phyloP scores from a whole-genome alignment of 139 green algal species.

The Micromonas commoda region DNA sequence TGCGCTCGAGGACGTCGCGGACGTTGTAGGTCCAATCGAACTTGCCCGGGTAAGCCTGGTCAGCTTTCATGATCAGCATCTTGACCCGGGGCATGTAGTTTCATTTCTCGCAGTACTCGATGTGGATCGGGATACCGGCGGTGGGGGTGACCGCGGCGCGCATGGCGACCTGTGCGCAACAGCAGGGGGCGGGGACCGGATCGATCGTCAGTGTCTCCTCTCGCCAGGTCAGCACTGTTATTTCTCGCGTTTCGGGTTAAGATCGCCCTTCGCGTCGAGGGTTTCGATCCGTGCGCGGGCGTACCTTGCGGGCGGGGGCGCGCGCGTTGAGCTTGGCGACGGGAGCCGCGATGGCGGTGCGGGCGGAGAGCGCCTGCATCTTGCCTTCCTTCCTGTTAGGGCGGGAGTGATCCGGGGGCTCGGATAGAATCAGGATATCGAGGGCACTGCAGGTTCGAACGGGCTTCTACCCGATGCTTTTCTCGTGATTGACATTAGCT shows the following conservation, averaged over 20 bases:
- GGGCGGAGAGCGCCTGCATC: neutral
- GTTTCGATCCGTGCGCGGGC: no score
- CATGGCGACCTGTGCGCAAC: neutral
- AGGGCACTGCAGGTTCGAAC: no score
- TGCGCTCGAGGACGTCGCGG: conserved; percentile 9
- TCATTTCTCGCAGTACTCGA: conserved; percentile 38
- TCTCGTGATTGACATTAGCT: no score
- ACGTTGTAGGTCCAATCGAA: conserved; percentile 29
- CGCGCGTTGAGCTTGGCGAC: neutral
- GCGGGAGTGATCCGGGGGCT: no score
- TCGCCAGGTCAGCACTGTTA: neutral
- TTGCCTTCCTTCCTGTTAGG: no score
- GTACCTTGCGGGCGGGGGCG: neutral
- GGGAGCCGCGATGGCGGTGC: neutral
- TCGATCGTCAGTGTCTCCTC: neutral
- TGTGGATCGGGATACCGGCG: conserved; percentile 22
- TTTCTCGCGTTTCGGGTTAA: neutral
- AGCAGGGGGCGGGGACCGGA: neutral
- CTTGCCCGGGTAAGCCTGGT: conserved; percentile 30
- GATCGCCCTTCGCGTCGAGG: no score
- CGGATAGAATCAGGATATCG: no score
- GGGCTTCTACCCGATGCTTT: no score
- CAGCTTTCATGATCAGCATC: conserved; percentile 27
- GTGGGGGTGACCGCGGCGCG: neutral
- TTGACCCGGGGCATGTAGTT: conserved; percentile 35